Evolutionary conservation across 2,329 filamentous ascomycete species (phyloP).

Genomic region (Claviceps spartinae): DNA sequence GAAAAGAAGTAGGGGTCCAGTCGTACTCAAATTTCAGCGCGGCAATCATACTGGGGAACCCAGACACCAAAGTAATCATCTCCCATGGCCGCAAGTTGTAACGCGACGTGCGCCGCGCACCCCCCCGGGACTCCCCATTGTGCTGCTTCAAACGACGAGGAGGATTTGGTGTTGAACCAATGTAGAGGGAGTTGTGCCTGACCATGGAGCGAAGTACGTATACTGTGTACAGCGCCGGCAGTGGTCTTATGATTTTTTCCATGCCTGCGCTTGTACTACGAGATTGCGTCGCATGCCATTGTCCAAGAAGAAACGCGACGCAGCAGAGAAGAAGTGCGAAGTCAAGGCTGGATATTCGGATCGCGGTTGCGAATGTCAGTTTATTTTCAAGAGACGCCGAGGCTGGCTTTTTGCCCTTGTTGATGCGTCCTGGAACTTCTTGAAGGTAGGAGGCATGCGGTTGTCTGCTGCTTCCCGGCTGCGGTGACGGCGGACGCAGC

Average conservation of each 20-base stretch:
- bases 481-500: neutral
- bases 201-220: conserved; percentile 82
- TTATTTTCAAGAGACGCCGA: neutral
- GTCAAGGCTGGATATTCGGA: neutral
- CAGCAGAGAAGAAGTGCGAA: neutral
- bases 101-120: conserved; percentile 62
- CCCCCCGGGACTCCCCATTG: conserved; percentile 73
- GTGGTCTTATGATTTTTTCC: conserved; percentile 36
- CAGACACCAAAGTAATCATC: conserved; percentile 74
- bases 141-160: conserved; percentile 76
- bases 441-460: too few relatives aligned
- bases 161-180: conserved; percentile 86
- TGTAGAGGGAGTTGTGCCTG: conserved; percentile 59
- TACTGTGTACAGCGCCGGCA: conserved; percentile 85
- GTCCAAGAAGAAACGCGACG: neutral
- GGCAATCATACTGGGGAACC: conserved; percentile 75
- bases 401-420: neutral
- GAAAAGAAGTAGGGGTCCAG: neutral
- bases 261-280: conserved; percentile 17
- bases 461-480: neutral
- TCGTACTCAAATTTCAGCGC: conserved; percentile 86
- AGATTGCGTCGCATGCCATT: neutral
- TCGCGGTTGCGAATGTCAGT: neutral
- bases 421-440: neutral
- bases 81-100: conserved; percentile 70